Evolutionary conservation across 208 protist genomes (phyloP), one percentile per base, ranked within the genome.

Genomic region (Acanthamoeba castellanii): DNA sequence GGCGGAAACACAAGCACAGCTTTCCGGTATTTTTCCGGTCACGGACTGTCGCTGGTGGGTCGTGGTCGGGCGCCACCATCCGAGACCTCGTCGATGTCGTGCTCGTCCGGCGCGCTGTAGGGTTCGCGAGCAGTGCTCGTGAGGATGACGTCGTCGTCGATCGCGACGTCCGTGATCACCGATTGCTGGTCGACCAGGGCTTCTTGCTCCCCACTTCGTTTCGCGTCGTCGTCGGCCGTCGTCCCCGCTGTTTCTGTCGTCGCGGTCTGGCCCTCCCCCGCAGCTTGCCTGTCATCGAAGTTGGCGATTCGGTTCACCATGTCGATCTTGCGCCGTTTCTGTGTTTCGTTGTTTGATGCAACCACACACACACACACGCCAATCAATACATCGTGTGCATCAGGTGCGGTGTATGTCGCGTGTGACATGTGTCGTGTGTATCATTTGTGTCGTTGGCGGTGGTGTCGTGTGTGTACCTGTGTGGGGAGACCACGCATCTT

Each of bases 401-500:
- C 16, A n/a, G 16, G 59, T 66, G 59, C 20, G 3, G 25, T 4
- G 20, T 6, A 25, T 1, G 20, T 27, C 0, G 14, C 59, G 25
- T 64, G 20, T 37, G 37, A 0, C 37, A 37, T 66, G 59, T n/a
- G 59, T 9, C 1, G 59, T 66, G 59, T 14, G 57, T 55, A 18
- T 66, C 16, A 2, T 22, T 22, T 9, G 59, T 66, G 59, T 66
- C 1, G 2, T 14, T 27, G 64, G 37, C 1, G 32, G 22, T 13
- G 70, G 16, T 25, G 34, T 27, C 11, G 16, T 20, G 9, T n/a
- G 8, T 16, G 76, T 37, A 88, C 81, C 81, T 88, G 81, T 32
- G 52, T 88, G 13, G 81, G 81, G n/a, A 88, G 52, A 25, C 81
- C 81, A 13, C 81, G 81, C 81, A 88, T 88, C 50, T 88, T 88